Percentiles rank a stretch among this genome's conserved stretches.
phyloP scores from a whole-genome alignment of 2,329 filamentous ascomycete genomes.

The Tolypocladium inflatum region DNA sequence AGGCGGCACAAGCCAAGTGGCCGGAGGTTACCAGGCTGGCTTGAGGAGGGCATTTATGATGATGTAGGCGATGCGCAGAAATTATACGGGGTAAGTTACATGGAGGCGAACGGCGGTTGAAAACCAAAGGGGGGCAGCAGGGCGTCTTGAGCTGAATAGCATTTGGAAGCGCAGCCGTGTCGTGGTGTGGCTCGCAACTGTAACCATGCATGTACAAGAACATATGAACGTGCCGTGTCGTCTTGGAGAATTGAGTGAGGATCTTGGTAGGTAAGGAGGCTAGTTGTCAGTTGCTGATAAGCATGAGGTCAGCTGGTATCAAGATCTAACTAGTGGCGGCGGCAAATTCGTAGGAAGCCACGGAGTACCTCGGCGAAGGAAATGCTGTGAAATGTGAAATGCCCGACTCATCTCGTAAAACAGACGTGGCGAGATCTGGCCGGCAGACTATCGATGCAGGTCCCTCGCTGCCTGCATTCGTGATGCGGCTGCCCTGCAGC shows the following conservation, averaged over 20 bases:
- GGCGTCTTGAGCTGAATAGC: constrained; percentile 1
- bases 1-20: constrained; percentile 39
- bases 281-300: too few relatives aligned
- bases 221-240: background rate
- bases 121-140: background rate
- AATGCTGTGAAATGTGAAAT: background rate
- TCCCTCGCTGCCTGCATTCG: background rate
- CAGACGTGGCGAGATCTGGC: too few relatives aligned
- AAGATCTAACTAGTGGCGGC: too few relatives aligned
- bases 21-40: constrained; percentile 38
- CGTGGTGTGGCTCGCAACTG: background rate
- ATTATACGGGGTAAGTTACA: background rate
- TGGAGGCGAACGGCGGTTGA: background rate
- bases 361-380: background rate
- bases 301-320: too few relatives aligned
- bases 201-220: background rate
- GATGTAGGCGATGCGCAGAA: background rate
- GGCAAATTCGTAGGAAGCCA: too few relatives aligned
- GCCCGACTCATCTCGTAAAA: background rate
- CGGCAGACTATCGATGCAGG: too few relatives aligned
- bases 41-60: constrained; percentile 9
- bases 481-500: too few relatives aligned
- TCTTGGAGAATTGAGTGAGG: background rate
- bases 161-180: background rate
- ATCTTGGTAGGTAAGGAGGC: background rate